These are phyloP conservation scores for Pestalotiopsis sp. DNA, from an alignment of 2,329 filamentous ascomycete genomes.

Conservation along the genomic window DNA sequence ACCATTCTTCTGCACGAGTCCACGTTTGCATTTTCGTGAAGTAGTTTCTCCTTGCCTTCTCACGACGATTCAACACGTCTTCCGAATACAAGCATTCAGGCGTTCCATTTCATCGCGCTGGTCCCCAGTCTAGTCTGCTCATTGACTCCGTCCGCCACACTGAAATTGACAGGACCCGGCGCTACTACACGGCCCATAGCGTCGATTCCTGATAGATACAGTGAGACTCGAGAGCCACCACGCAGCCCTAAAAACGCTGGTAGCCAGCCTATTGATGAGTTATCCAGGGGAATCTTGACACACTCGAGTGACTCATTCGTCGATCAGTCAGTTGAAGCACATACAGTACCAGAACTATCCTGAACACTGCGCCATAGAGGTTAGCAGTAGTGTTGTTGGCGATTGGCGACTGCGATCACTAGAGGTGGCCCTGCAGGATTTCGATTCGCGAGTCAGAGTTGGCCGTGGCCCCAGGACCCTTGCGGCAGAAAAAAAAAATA, in stretches of 20 bases:
- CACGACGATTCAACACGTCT: neutral
- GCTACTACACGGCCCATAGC: neutral
- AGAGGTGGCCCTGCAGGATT: slow-evolving; percentile 1
- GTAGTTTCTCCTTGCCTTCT: neutral
- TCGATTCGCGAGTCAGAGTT: slow-evolving; percentile 7
- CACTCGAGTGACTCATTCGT: slow-evolving; percentile 9
- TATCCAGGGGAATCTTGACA: slow-evolving; percentile 1
- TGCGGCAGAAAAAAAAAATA: slow-evolving; percentile 12
- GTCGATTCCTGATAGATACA: neutral
- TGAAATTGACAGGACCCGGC: neutral
- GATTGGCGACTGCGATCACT: neutral
- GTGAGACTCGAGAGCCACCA: neutral
- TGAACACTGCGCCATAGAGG: neutral
- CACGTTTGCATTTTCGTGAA: neutral
- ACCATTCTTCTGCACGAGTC: neutral
- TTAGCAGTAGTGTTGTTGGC: neutral
- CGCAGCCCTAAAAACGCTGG: neutral
- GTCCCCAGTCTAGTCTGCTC: neutral
- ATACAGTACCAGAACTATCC: neutral
- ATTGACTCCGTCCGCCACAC: neutral
- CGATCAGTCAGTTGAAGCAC: neutral
- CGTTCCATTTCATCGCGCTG: neutral
- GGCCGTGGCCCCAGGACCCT: slow-evolving; percentile 17
- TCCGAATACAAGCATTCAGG: neutral
- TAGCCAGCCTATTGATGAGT: neutral